Conservation (phyloP, 495 filamentous ascomycete genomes). For the Pseudoneurospora amorphoporcata region DNA sequence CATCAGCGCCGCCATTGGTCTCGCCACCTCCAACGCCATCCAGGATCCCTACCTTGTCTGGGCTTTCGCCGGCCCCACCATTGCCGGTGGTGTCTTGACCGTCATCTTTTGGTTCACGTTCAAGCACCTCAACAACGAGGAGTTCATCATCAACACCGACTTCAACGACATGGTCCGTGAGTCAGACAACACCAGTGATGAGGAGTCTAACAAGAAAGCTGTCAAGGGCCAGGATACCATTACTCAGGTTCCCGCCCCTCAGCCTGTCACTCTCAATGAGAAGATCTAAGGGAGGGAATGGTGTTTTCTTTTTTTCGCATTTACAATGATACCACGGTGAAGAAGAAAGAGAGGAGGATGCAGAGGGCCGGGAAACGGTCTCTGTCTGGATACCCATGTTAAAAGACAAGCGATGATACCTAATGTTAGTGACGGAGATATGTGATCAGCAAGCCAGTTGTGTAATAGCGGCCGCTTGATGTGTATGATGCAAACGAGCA, state of each 20-base stretch:
- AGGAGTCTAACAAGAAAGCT: conserved; percentile 10
- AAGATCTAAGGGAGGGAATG: not conserved
- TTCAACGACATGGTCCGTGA: conserved; percentile 26
- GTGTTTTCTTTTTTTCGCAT: not conserved
- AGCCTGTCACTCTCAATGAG: not conserved
- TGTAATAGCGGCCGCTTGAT: not conserved
- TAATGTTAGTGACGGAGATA: not conserved
- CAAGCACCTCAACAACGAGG: conserved; percentile 33
- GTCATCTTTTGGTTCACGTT: conserved; percentile 40
- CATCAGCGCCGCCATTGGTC: conserved; percentile 46
- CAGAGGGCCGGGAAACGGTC: not conserved
- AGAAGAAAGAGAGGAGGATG: not conserved
- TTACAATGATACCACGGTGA: not conserved
- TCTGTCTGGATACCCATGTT: not conserved
- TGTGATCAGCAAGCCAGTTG: not conserved
- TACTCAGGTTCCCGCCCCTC: not conserved
- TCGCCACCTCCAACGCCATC: conserved; percentile 45
- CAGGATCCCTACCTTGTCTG: conserved; percentile 50
- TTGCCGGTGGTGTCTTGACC: conserved; percentile 30
- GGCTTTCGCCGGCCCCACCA: conserved; percentile 41
- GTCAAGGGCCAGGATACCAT: not conserved
- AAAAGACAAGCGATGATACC: not conserved
- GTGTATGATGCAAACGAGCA: not conserved
- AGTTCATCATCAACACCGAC: conserved; percentile 31
- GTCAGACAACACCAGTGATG: conserved; percentile 32